Evolutionary conservation across 2,329 filamentous ascomycete species (phyloP).

Genomic region (Aspergillus sp.): DNA sequence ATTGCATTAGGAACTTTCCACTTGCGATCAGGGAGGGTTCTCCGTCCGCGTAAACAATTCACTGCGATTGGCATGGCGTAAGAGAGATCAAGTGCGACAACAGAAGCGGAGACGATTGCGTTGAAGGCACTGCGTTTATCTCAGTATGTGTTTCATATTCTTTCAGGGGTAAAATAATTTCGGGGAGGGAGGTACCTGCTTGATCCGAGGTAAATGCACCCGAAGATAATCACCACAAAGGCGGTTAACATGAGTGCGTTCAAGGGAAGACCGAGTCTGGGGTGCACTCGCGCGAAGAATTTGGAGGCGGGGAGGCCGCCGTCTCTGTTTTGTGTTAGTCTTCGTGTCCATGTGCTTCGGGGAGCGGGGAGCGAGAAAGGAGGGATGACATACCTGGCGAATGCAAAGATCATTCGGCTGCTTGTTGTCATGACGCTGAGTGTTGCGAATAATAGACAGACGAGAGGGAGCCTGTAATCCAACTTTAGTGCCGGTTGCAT

Average conservation of each 20-base stretch:
- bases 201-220: conserved; percentile 69
- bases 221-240: conserved; percentile 65
- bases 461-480: conserved; percentile 28
- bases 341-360: neutral
- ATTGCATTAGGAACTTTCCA: conserved; percentile 58
- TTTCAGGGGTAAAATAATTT: conserved; percentile 13
- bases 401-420: conserved; percentile 36
- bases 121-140: conserved; percentile 61
- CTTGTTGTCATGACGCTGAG: conserved; percentile 36
- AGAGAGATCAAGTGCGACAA: conserved; percentile 70
- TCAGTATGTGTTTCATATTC: neutral
- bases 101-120: conserved; percentile 69
- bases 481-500: neutral
- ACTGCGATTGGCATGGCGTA: conserved; percentile 73
- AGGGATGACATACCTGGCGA: conserved; percentile 24
- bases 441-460: conserved; percentile 33
- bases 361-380: too few relatives aligned
- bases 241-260: conserved; percentile 65
- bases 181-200: conserved; percentile 24
- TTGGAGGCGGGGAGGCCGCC: conserved; percentile 64
- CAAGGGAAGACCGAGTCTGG: conserved; percentile 62
- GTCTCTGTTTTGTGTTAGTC: conserved; percentile 48
- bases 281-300: conserved; percentile 63
- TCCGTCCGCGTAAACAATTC: conserved; percentile 67
- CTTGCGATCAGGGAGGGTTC: conserved; percentile 61